These are phyloP conservation scores for Tolypocladium ovalisporum DNA, from an alignment of 2,329 filamentous ascomycete genomes.

Conservation along the genomic window DNA sequence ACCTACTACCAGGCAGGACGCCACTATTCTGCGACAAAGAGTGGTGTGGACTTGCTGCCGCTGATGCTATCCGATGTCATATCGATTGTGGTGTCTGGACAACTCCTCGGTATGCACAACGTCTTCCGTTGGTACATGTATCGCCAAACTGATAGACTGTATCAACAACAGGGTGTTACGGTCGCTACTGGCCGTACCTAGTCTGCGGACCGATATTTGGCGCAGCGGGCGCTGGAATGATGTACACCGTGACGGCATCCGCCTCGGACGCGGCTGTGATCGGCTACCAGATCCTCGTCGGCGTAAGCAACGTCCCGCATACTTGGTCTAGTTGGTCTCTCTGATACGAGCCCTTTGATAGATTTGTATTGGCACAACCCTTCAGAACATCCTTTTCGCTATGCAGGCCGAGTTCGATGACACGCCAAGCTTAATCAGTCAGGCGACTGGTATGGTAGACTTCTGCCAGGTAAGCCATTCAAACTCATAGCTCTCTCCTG, in stretches of 20 bases:
- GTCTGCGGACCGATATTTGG: not conserved
- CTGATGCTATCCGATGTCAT: not conserved
- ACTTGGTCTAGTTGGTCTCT: not conserved
- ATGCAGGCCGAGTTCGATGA: not conserved
- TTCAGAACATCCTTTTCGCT: not conserved
- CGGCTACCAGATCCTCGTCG: not conserved
- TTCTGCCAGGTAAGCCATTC: not conserved
- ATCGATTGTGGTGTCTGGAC: not conserved
- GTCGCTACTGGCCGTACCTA: not conserved
- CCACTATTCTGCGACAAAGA: not conserved
- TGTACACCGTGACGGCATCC: not conserved
- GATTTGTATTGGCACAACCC: not conserved
- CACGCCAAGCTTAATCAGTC: not conserved
- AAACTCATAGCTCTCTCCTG: not conserved
- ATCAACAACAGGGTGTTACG: not conserved
- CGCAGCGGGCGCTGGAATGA: not conserved
- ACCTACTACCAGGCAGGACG: not conserved
- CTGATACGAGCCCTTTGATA: not conserved
- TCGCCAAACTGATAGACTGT: not conserved
- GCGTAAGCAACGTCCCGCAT: not conserved
- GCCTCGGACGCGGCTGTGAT: not conserved
- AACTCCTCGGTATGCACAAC: not conserved
- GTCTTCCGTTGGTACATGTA: not conserved
- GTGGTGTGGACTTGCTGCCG: not conserved
- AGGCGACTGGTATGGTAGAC: not conserved